Evolutionary conservation across 2,329 filamentous ascomycete species (phyloP), one percentile per base, ranked within the genome.

Genomic region (Huntiella moniliformis): DNA sequence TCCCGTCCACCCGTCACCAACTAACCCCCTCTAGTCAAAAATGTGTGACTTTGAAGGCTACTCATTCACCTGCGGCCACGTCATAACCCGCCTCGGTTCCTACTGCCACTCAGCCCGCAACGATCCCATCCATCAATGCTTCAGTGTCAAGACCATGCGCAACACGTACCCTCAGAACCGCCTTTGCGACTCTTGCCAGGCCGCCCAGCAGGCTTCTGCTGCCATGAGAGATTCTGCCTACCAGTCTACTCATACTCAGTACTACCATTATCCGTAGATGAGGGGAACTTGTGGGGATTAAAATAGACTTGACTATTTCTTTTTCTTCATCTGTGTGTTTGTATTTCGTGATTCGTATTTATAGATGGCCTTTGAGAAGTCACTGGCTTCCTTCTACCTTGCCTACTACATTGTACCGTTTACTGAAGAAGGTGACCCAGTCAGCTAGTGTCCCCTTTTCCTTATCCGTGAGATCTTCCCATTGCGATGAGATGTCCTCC

Each of bases 391-490:
- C 73, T 50, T 70, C 64, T 12, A 82, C 74, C 47, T 68, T 60
- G 11, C 84, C 85, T 40, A 92, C 77, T 44, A 96, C 73, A 56
- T 94, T 96, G 66, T 98, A 98, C 48, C 91, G 73, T 67, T 96
- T 98, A 54, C 81, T 84, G 63, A 98, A 98, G 64, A 93, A 98
- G 2, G 82, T 93, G 52, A 80, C 76, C 91, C 91, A 98, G 61
- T 98, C 91, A 45, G 88, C 73, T 51, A 98, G 65, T 3, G 82
- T 79, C 18, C 74, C 75, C 66, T 91, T 84, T 60, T 95, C 79
- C 62, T 91, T 86, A 16, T 93, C 86, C 11, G 70, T 68, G 44
- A 98, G 67, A 56, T 86, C 82, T 48, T 79, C 68, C 82, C 84
- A 96, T 43, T 95, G 80, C 2, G 91, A 67, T 31, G 67, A 67